Evolutionary conservation across 208 protist genomes (phyloP).

Genomic region (Balamuthia mandrillaris): DNA sequence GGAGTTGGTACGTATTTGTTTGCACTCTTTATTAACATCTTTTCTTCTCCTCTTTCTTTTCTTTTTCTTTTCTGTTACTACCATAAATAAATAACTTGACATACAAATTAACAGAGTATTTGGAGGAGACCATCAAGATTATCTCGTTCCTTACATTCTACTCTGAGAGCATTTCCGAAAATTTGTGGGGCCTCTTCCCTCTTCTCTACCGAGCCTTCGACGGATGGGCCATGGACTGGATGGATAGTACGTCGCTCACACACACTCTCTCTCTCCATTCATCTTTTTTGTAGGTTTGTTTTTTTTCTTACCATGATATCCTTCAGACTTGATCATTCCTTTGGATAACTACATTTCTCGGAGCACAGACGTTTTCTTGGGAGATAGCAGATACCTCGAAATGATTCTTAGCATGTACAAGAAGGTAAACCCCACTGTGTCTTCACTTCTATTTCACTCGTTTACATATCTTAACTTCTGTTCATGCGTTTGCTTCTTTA

Average conservation of each 20-base stretch:
- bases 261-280: too few relatives aligned
- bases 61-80: too few relatives aligned
- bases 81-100: too few relatives aligned
- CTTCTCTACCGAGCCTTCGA: constrained; percentile 17
- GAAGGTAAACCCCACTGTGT: background rate
- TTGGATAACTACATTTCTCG: constrained; percentile 28
- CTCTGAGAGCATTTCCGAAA: background rate
- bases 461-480: background rate
- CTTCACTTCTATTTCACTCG: background rate
- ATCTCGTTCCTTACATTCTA: constrained; percentile 18
- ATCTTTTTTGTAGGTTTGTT: too few relatives aligned
- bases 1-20: too few relatives aligned
- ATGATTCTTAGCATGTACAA: constrained; percentile 11
- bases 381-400: background rate
- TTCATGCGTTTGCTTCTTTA: background rate
- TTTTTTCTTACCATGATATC: too few relatives aligned
- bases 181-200: constrained; percentile 10
- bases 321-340: background rate
- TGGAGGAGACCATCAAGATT: constrained; percentile 27
- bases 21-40: too few relatives aligned
- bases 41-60: too few relatives aligned
- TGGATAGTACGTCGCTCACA: background rate
- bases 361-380: background rate
- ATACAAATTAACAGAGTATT: background rate
- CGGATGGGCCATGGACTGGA: constrained; percentile 13